Percentiles rank a stretch among this genome's conserved stretches.
phyloP scores from a whole-genome alignment of 495 filamentous ascomycete genomes.

The Pseudoneurospora amorphoporcata region DNA sequence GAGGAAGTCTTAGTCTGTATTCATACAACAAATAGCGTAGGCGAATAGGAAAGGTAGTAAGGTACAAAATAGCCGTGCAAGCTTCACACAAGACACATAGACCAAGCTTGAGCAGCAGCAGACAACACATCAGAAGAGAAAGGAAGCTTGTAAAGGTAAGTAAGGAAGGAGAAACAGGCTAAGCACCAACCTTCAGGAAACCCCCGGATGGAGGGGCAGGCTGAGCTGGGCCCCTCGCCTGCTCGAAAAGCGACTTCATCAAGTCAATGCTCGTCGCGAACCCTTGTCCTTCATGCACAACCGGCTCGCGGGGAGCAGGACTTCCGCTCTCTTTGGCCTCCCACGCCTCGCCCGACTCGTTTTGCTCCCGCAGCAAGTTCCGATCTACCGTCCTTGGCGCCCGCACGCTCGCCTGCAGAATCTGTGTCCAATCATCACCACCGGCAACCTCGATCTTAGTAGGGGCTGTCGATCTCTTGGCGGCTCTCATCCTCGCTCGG shows the following conservation, averaged over 20 bases:
- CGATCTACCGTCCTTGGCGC: conserved; percentile 75
- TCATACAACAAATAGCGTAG: conserved; percentile 10
- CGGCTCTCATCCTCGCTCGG: conserved; percentile 44
- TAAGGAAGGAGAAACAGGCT: conserved; percentile 62
- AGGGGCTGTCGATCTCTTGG: conserved; percentile 48
- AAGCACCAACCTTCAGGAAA: conserved; percentile 41
- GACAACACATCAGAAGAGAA: conserved; percentile 15
- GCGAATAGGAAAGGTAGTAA: conserved; percentile 18
- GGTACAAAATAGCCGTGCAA: conserved; percentile 12
- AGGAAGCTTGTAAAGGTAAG: conserved; percentile 29
- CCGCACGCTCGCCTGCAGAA: conserved; percentile 83
- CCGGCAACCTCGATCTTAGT: conserved; percentile 46
- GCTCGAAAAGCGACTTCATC: conserved; percentile 80
- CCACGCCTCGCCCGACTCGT: conserved; percentile 31
- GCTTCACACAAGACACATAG: neutral
- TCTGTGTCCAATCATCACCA: conserved; percentile 74
- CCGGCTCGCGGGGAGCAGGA: conserved; percentile 21
- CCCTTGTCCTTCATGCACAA: conserved; percentile 40
- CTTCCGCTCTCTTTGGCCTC: conserved; percentile 27
- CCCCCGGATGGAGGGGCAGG: conserved; percentile 31
- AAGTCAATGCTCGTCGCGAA: conserved; percentile 78
- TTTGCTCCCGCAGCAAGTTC: conserved; percentile 36
- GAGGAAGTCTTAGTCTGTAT: conserved; percentile 31
- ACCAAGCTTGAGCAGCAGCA: conserved; percentile 6
- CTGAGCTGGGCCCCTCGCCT: conserved; percentile 40